phyloP scores from a whole-genome alignment of 495 filamentous ascomycete species.

The Umbilicaria muhlenbergii region DNA sequence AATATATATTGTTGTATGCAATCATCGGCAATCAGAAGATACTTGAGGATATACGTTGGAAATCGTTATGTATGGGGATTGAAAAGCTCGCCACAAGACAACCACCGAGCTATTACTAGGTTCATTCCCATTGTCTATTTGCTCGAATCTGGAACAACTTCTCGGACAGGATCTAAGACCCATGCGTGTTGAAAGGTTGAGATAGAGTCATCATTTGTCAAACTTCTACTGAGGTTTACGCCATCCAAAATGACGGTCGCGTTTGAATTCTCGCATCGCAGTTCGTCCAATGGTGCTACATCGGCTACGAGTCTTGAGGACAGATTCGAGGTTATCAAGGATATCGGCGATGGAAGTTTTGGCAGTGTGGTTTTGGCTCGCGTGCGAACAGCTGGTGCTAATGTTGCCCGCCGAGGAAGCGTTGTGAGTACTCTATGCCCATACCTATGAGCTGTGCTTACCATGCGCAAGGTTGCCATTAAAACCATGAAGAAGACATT shows the following conservation, averaged over 20 bases:
- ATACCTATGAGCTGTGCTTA: conserved; percentile 12
- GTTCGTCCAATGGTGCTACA: conserved; percentile 30
- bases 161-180: too few species aligned
- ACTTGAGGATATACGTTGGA: too few species aligned
- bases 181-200: too few species aligned
- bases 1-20: too few species aligned
- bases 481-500: conserved; percentile 99
- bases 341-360: conserved; percentile 97
- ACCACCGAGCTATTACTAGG: too few species aligned
- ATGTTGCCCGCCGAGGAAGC: conserved; percentile 77
- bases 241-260: conserved; percentile 48
- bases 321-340: conserved; percentile 91
- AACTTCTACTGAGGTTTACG: conserved; percentile 4
- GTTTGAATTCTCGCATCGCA: conserved; percentile 45
- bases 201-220: too few species aligned
- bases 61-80: too few species aligned
- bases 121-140: neutral
- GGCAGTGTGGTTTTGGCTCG: conserved; percentile 88
- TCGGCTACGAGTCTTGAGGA: conserved; percentile 51
- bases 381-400: conserved; percentile 76
- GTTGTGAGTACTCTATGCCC: conserved; percentile 46
- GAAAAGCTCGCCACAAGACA: too few species aligned
- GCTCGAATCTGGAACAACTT: neutral
- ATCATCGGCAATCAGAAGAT: too few species aligned
- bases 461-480: conserved; percentile 67